phyloP scores from a whole-genome alignment of 305 asterid species.

The Fraxinus paxiana region DNA sequence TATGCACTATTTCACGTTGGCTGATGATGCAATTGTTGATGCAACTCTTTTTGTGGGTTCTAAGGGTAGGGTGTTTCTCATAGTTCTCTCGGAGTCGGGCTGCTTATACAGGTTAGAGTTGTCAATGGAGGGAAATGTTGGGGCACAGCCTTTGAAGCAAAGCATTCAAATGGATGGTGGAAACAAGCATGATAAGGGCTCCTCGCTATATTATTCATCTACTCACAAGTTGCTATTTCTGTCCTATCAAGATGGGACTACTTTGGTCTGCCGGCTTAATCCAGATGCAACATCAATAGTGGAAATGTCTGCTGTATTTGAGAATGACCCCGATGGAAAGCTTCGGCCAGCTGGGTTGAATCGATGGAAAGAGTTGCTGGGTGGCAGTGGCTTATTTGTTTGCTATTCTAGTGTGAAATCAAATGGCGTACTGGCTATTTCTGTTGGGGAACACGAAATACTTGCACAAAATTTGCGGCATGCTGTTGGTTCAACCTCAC shows the following conservation, averaged over 20 bases:
- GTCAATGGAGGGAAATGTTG: slow-evolving; percentile 73
- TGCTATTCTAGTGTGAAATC: slow-evolving; percentile 88
- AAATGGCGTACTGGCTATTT: slow-evolving; percentile 66
- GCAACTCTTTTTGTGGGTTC: slow-evolving; percentile 79
- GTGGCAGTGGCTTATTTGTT: slow-evolving; percentile 75
- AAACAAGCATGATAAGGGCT: slow-evolving; percentile 57
- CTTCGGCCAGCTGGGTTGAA: slow-evolving; percentile 88
- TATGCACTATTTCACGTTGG: slow-evolving; percentile 77
- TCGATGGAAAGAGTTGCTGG: slow-evolving; percentile 80
- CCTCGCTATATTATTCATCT: slow-evolving; percentile 69
- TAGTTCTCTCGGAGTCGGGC: slow-evolving; percentile 82
- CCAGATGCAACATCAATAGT: slow-evolving; percentile 64
- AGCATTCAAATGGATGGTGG: slow-evolving; percentile 65
- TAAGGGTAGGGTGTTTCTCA: slow-evolving; percentile 68
- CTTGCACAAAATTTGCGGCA: slow-evolving; percentile 79
- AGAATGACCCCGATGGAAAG: slow-evolving; percentile 70
- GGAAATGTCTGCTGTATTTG: slow-evolving; percentile 71
- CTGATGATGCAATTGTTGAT: slow-evolving; percentile 75
- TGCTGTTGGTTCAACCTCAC: slow-evolving; percentile 74
- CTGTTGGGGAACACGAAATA: slow-evolving; percentile 75
- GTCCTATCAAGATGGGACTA: slow-evolving; percentile 90
- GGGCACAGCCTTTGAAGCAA: slow-evolving; percentile 82
- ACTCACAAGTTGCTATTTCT: slow-evolving; percentile 80
- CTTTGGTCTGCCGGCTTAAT: slow-evolving; percentile 79
- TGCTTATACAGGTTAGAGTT: slow-evolving; percentile 82